Percentiles rank a stretch among this genome's conserved stretches.
Conservation (phyloP, 495 filamentous ascomycete species). For the Tuber indicum region DNA sequence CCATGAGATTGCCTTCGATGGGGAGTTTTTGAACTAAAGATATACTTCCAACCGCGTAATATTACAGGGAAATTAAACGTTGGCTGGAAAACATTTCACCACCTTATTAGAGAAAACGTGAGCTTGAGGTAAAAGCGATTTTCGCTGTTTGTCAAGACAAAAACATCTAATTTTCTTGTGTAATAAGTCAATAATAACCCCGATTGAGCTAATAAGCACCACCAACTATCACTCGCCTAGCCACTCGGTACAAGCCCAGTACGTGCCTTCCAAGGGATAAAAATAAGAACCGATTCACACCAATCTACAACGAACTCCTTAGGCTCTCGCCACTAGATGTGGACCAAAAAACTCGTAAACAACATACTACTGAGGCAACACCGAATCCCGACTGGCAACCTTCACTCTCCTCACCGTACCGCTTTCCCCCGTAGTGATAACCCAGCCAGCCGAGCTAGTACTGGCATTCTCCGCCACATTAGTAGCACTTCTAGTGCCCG, state of each 20-base stretch:
- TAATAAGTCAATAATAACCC: background rate
- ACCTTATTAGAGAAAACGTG: background rate
- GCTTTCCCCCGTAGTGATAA: background rate
- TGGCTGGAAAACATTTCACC: background rate
- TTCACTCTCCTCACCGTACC: background rate
- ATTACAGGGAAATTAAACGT: background rate
- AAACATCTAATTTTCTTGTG: background rate
- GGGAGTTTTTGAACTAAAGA: background rate
- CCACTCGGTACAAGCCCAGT: background rate
- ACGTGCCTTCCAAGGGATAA: background rate
- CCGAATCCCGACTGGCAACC: background rate
- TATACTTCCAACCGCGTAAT: background rate
- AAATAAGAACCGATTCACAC: background rate
- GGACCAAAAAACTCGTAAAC: background rate
- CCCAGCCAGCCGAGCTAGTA: background rate
- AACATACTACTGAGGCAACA: background rate
- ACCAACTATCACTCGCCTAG: background rate
- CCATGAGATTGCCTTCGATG: background rate
- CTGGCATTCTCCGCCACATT: background rate
- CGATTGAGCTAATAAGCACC: background rate
- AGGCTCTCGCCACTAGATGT: background rate
- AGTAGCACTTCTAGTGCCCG: background rate
- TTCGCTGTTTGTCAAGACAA: background rate
- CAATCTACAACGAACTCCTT: background rate
- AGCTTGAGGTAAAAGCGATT: background rate